Percentiles rank a stretch among this genome's conserved stretches.
Conservation (phyloP, 495 filamentous ascomycete species). For the Schizothecium vesticola region DNA sequence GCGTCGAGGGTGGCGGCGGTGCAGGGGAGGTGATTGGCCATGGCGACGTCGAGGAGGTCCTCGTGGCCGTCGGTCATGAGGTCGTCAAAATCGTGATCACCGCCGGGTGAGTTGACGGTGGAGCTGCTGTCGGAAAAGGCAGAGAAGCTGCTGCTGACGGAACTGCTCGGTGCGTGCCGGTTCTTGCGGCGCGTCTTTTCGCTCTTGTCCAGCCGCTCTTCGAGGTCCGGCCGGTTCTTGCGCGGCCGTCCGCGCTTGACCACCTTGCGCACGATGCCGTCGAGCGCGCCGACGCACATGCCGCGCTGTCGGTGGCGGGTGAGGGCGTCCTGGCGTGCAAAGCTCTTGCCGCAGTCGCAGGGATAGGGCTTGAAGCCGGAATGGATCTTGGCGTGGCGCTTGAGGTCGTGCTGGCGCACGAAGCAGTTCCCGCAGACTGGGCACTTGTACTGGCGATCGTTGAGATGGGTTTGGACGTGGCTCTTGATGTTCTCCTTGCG, state of each 20-base stretch:
- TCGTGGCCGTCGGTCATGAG: conserved; percentile 45
- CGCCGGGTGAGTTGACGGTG: conserved; percentile 39
- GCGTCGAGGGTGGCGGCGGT: conserved; percentile 34
- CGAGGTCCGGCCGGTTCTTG: conserved; percentile 47
- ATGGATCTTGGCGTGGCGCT: conserved; percentile 95
- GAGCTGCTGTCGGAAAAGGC: conserved; percentile 46
- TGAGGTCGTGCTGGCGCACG: conserved; percentile 93
- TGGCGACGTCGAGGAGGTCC: conserved; percentile 39
- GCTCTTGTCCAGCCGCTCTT: conserved; percentile 62
- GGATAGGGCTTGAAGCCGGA: conserved; percentile 87
- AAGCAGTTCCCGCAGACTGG: conserved; percentile 88
- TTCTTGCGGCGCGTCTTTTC: conserved; percentile 48
- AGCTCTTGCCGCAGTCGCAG: conserved; percentile 84
- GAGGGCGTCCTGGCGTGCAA: conserved; percentile 89
- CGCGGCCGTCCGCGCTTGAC: conserved; percentile 47
- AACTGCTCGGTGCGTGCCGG: conserved; percentile 40
- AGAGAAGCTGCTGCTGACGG: conserved; percentile 39
- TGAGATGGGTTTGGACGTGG: conserved; percentile 94
- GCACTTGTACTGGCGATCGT: conserved; percentile 88
- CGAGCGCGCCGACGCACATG: conserved; percentile 89
- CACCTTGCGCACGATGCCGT: conserved; percentile 64
- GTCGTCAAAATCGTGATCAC: conserved; percentile 30
- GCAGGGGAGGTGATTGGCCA: conserved; percentile 18
- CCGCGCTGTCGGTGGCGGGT: conserved; percentile 90
- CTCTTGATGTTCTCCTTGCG: conserved; percentile 97